A percentile compares a stretch with the other conserved stretches of the same genome.
phyloP scores from a whole-genome alignment of 106 monocot genomes.

The Agapanthus africanus region DNA sequence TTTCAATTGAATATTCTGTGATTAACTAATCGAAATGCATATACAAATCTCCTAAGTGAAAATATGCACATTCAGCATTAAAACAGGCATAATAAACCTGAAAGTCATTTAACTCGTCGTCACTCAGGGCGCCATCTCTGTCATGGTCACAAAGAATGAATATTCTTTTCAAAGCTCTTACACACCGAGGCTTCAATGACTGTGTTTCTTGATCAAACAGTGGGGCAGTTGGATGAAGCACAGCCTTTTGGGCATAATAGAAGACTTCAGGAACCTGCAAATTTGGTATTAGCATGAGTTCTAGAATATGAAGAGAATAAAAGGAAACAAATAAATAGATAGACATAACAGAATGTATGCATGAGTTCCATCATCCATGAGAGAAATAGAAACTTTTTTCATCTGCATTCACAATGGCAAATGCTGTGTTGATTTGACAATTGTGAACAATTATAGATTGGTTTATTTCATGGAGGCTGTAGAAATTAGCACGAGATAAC shows the following conservation, averaged over 20 bases:
- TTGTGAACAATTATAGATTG: background rate
- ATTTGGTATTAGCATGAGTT: background rate
- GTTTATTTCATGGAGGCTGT: background rate
- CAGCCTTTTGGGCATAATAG: constrained; percentile 97
- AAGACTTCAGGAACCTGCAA: constrained; percentile 86
- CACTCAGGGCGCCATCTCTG: constrained; percentile 92
- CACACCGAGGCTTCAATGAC: constrained; percentile 78
- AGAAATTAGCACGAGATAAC: background rate
- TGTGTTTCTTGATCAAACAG: constrained; percentile 97
- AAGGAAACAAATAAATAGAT: background rate
- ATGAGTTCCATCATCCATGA: constrained; percentile 2
- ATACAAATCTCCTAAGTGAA: background rate
- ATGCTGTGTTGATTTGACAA: background rate
- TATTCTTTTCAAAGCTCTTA: constrained; percentile 89
- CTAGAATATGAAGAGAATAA: background rate
- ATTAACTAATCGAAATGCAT: background rate
- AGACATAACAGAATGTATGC: background rate
- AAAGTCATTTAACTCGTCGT: constrained; percentile 88
- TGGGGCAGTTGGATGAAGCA: constrained; percentile 93
- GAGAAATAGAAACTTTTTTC: background rate
- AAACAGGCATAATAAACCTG: constrained; percentile 41
- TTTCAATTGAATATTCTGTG: background rate
- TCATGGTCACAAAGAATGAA: constrained; percentile 94
- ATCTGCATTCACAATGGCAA: background rate
- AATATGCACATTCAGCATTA: background rate